A percentile compares a stretch with the other conserved stretches of the same genome.
Evolutionary conservation across 139 green algal species (phyloP).

Genomic region (Picochlorum sp.): DNA sequence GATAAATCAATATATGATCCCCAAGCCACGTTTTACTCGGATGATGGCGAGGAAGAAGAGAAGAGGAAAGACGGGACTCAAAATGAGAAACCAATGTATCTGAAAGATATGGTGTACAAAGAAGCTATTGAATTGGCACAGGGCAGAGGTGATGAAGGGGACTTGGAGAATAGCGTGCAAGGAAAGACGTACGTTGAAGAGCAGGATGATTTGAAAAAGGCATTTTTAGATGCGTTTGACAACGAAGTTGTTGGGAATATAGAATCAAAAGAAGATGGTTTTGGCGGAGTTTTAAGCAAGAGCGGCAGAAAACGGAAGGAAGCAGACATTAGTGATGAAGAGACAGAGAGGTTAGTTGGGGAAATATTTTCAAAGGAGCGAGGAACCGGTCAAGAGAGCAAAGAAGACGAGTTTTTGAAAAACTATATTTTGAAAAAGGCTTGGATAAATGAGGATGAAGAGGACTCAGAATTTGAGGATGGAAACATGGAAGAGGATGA

Average conservation of each 20-base stretch:
- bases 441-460: conserved; percentile 37
- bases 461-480: conserved; percentile 8
- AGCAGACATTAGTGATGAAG: neutral
- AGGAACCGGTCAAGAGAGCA: conserved; percentile 28
- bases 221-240: conserved; percentile 41
- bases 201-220: conserved; percentile 54
- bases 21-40: conserved; percentile 49
- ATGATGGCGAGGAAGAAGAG: conserved; percentile 21
- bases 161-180: conserved; percentile 15
- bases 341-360: conserved; percentile 43
- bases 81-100: conserved; percentile 46
- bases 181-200: conserved; percentile 55
- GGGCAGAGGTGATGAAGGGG: conserved; percentile 11
- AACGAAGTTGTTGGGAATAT: conserved; percentile 4
- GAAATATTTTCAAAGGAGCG: conserved; percentile 57
- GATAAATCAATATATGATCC: conserved; percentile 65
- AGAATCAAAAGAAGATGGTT: conserved; percentile 1
- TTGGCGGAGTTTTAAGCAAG: conserved; percentile 11
- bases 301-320: neutral
- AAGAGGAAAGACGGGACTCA: neutral
- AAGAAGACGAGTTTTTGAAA: conserved; percentile 69
- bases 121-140: conserved; percentile 48
- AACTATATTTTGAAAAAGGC: conserved; percentile 67
- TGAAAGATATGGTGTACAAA: conserved; percentile 71
- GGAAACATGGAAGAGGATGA: conserved; percentile 63